Percentiles rank a stretch among this genome's conserved stretches.
phyloP scores from a whole-genome alignment of 1,139 yeast genomes.

The Hemisphaericaspora xylanilytica region DNA sequence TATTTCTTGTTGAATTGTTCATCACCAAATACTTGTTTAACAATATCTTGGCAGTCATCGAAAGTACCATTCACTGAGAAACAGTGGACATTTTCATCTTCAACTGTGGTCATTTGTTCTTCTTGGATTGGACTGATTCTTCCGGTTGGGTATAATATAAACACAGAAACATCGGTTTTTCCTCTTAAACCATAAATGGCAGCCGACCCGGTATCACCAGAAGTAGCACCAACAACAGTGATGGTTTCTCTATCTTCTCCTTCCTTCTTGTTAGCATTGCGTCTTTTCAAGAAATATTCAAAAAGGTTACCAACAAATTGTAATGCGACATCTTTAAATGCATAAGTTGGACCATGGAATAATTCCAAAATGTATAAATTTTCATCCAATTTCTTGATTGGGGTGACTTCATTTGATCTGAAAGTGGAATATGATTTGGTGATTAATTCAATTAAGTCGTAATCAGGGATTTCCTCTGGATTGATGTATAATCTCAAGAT shows the following conservation, averaged over 20 bases:
- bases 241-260: constrained; percentile 67
- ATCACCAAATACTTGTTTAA: constrained; percentile 90
- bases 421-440: constrained; percentile 82
- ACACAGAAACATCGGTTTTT: constrained; percentile 93
- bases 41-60: constrained; percentile 97
- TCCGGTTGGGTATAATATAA: constrained; percentile 94
- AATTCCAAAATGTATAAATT: constrained; percentile 78
- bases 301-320: constrained; percentile 96
- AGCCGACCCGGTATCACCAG: constrained; percentile 99
- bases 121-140: constrained; percentile 97
- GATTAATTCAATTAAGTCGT: constrained; percentile 63
- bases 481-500: constrained; percentile 79
- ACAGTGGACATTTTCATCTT: constrained; percentile 90
- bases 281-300: constrained; percentile 82
- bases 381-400: constrained; percentile 59
- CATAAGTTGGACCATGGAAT: constrained; percentile 99
- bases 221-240: constrained; percentile 98
- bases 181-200: constrained; percentile 97
- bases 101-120: constrained; percentile 98
- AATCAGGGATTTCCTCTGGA: constrained; percentile 64
- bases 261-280: constrained; percentile 61
- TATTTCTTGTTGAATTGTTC: constrained; percentile 79
- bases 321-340: constrained; percentile 96
- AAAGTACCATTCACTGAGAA: constrained; percentile 93
- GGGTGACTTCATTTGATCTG: constrained; percentile 83